Percentiles rank a stretch among this genome's conserved stretches.
Conservation (phyloP, 495 filamentous ascomycete genomes). For the Geoglossum glabrum region DNA sequence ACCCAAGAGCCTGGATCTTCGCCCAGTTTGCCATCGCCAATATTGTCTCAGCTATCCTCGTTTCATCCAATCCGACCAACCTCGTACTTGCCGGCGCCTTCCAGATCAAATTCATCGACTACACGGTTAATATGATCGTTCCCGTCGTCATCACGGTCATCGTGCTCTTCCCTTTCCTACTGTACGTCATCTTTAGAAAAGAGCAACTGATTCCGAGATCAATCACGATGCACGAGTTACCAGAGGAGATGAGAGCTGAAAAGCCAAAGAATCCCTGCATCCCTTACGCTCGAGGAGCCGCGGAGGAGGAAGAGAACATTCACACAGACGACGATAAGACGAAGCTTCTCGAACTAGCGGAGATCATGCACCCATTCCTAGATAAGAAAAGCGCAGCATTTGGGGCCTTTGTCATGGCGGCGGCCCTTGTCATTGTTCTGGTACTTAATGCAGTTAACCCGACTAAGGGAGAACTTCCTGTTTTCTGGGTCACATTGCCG, state of each 20-base stretch:
- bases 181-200: slow-evolving; percentile 41
- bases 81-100: slow-evolving; percentile 51
- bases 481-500: slow-evolving; percentile 41
- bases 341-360: slow-evolving; percentile 37
- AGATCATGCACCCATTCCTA: slow-evolving; percentile 51
- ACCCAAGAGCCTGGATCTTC: slow-evolving; percentile 46
- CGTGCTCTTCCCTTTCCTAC: slow-evolving; percentile 40
- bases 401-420: slow-evolving; percentile 38
- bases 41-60: slow-evolving; percentile 45
- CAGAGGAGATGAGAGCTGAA: slow-evolving; percentile 28
- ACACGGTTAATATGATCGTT: slow-evolving; percentile 50
- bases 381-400: slow-evolving; percentile 41
- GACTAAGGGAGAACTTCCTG: slow-evolving; percentile 23
- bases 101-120: slow-evolving; percentile 42
- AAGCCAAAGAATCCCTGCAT: slow-evolving; percentile 48
- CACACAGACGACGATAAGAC: slow-evolving; percentile 24
- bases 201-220: slow-evolving; percentile 37
- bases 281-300: slow-evolving; percentile 33
- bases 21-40: slow-evolving; percentile 49
- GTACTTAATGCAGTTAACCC: slow-evolving; percentile 35
- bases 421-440: slow-evolving; percentile 36
- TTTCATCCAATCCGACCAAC: slow-evolving; percentile 53
- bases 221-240: slow-evolving; percentile 44
- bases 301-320: slow-evolving; percentile 30
- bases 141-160: slow-evolving; percentile 41